These are phyloP conservation scores for Tephrocybe sp. DNA, from an alignment of 768 basidiomycete species.

Conservation along the genomic window DNA sequence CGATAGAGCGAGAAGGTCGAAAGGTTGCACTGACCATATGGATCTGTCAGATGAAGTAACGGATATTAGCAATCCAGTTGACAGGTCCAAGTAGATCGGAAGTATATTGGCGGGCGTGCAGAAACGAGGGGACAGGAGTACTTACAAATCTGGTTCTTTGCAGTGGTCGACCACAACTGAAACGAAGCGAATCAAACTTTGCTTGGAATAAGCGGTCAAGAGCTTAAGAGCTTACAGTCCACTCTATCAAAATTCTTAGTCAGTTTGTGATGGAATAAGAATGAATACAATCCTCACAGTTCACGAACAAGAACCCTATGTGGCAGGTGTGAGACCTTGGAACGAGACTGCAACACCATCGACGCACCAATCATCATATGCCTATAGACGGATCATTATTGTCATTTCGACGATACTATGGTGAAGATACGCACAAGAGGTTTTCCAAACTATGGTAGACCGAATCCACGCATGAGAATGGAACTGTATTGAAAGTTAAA, in stretches of 20 bases:
- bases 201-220: not conserved
- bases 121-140: slow-evolving; percentile 11
- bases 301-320: slow-evolving; percentile 68
- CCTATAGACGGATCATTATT: slow-evolving; percentile 15
- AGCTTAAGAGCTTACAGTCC: slow-evolving; percentile 51
- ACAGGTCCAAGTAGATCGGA: not conserved
- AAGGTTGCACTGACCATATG: slow-evolving; percentile 63
- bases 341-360: not conserved
- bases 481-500: not conserved
- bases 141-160: slow-evolving; percentile 79
- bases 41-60: slow-evolving; percentile 43
- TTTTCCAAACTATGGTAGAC: slow-evolving; percentile 56
- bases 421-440: slow-evolving; percentile 53
- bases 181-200: not conserved
- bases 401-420: not conserved
- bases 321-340: not conserved
- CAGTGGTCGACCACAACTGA: slow-evolving; percentile 71
- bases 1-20: not conserved
- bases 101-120: slow-evolving; percentile 2
- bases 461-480: not conserved
- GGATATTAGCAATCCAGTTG: not conserved
- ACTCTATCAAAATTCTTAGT: slow-evolving; percentile 40
- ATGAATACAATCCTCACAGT: slow-evolving; percentile 44
- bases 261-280: not conserved
- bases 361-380: slow-evolving; percentile 42